Base-by-base conservation (phyloP, 805 yeast species). In the Candida verbasci region DNA sequence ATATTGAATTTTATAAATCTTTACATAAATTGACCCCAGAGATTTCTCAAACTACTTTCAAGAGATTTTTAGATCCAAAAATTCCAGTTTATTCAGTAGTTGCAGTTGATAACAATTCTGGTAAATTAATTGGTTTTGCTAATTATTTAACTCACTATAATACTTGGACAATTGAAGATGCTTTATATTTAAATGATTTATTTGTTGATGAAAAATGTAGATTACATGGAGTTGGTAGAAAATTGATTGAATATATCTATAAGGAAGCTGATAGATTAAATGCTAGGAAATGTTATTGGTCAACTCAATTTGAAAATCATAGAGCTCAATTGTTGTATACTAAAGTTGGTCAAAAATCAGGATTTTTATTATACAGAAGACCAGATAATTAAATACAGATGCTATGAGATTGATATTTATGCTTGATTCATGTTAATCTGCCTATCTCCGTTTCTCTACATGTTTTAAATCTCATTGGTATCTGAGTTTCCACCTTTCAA, bases 321-420 rank as follows among this genome's bases (percentile, higher is more conserved):
- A 52, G 80, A 14, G 82, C 81, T 2, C 81, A 76, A 50, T 44
- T 75, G 50, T 59, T 76, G 45, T 76, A 76, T 48, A 66, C 73
- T 16, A 74, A 68, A 46, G 71, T 76, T 20, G 80, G 76, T 15
- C 56, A 53, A 15, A 62, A 60, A 42, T 49, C 58, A 3, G 68
- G 72, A 1, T 65, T 65, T 35, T 52, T 65, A 39, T 35, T 51
- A 11, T 70, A 70, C 49, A 47, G 48, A 35, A 56, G 68, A 40
- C 64, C 51, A n/a, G n/a, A n/a, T n/a, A n/a, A n/a, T n/a, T n/a
- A n/a, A n/a, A n/a, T n/a, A n/a, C n/a, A n/a, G n/a, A n/a, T n/a
- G n/a, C n/a, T n/a, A n/a, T n/a, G n/a, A n/a, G n/a, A n/a, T n/a
- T n/a, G n/a, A n/a, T n/a, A n/a, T n/a, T n/a, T n/a, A n/a, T n/a